These are phyloP conservation scores for Ceratobasidium sp. DNA, from an alignment of 1,284 basidiomycete genomes.

Conservation along the genomic window DNA sequence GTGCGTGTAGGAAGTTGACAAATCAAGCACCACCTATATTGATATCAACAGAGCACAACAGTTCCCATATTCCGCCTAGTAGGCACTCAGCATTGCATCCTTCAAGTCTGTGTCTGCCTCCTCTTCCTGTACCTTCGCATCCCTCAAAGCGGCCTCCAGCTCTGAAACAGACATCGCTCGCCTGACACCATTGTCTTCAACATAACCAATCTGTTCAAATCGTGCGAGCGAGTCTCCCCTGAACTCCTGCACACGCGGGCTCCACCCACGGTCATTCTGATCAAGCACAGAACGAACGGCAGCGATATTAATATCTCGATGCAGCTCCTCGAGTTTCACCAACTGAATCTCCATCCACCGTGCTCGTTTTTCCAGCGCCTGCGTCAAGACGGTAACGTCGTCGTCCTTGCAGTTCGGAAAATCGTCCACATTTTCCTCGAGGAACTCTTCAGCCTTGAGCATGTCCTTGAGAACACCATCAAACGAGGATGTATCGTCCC, in stretches of 20 bases:
- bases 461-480: conserved; percentile 84
- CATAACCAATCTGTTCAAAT: conserved; percentile 70
- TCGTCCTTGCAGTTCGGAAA: conserved; percentile 63
- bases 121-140: conserved; percentile 73
- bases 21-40: background rate
- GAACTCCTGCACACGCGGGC: conserved; percentile 53
- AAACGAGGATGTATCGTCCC: conserved; percentile 82
- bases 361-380: conserved; percentile 82
- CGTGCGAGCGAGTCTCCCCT: conserved; percentile 57
- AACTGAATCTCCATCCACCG: conserved; percentile 90
- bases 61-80: conserved; percentile 8
- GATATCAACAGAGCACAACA: conserved; percentile 9
- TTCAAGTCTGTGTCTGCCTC: conserved; percentile 77
- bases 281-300: conserved; percentile 81
- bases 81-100: conserved; percentile 64
- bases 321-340: conserved; percentile 83
- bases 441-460: conserved; percentile 83
- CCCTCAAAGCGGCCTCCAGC: conserved; percentile 73
- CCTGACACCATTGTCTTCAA: conserved; percentile 58
- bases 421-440: conserved; percentile 66
- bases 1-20: conserved; percentile 10
- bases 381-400: conserved; percentile 80
- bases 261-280: conserved; percentile 88
- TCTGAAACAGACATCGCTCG: conserved; percentile 73
- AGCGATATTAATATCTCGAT: conserved; percentile 85